phyloP scores from a whole-genome alignment of 495 filamentous ascomycete species.

The Neohortaea acidophila region DNA sequence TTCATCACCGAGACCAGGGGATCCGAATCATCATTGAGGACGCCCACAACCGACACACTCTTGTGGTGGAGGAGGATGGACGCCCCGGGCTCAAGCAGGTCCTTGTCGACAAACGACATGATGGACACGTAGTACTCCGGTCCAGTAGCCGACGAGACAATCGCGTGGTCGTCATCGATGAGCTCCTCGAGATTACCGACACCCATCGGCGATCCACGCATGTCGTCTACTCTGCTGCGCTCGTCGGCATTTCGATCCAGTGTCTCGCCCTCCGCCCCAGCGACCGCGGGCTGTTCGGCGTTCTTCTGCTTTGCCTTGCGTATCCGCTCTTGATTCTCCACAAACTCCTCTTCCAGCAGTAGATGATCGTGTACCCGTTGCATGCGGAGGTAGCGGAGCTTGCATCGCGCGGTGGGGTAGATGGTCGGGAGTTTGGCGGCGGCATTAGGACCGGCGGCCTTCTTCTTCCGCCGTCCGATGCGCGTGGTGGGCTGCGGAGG shows the following conservation, averaged over 20 bases:
- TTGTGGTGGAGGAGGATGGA: conserved; percentile 96
- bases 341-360: conserved; percentile 92
- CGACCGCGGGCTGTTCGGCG: conserved; percentile 39
- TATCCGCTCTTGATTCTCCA: conserved; percentile 93
- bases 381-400: conserved; percentile 92
- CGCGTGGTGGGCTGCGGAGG: conserved; percentile 93
- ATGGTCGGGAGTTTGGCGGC: conserved; percentile 87
- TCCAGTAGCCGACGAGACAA: conserved; percentile 91
- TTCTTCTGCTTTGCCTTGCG: conserved; percentile 77
- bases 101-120: conserved; percentile 99
- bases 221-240: conserved; percentile 90
- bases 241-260: conserved; percentile 84
- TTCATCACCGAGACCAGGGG: conserved; percentile 98
- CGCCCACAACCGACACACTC: conserved; percentile 91
- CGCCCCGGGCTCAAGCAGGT: conserved; percentile 88
- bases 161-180: conserved; percentile 99
- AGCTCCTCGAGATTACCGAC: conserved; percentile 96
- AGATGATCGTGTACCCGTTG: conserved; percentile 97
- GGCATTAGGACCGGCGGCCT: conserved; percentile 77
- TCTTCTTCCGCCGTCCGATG: conserved; percentile 96
- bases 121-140: conserved; percentile 99
- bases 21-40: conserved; percentile 92
- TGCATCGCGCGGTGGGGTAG: conserved; percentile 90
- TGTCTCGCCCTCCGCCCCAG: conserved; percentile 43
- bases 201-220: conserved; percentile 97